Conservation (phyloP, 805 yeast genomes). For the Saccharomycopsis babjevae region DNA sequence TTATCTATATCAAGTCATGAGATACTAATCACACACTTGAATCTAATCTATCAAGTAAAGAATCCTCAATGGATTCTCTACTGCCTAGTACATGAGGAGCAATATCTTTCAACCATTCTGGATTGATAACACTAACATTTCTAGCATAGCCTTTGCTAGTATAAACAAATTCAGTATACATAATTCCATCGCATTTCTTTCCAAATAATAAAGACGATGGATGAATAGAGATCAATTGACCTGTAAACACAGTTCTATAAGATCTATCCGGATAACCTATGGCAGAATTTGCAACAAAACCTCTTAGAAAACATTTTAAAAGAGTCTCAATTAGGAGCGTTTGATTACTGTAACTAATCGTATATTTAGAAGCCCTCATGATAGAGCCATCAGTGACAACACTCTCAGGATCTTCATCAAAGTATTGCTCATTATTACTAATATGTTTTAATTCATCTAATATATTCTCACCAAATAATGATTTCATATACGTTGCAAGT, state of each 20-base stretch:
- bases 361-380: background rate
- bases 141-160: slow-evolving; percentile 92
- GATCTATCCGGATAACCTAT: slow-evolving; percentile 92
- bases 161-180: slow-evolving; percentile 91
- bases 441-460: background rate
- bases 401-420: slow-evolving; percentile 25
- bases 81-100: slow-evolving; percentile 55
- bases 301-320: slow-evolving; percentile 70
- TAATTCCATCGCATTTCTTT: slow-evolving; percentile 67
- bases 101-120: slow-evolving; percentile 77
- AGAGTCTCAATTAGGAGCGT: slow-evolving; percentile 46
- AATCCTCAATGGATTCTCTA: slow-evolving; percentile 1
- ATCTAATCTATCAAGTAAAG: background rate
- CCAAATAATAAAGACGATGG: slow-evolving; percentile 89
- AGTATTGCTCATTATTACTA: slow-evolving; percentile 11
- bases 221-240: slow-evolving; percentile 79
- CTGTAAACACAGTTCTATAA: slow-evolving; percentile 73
- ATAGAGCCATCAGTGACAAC: background rate
- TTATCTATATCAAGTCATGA: background rate
- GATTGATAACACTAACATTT: slow-evolving; percentile 69
- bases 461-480: slow-evolving; percentile 28
- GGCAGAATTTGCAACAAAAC: slow-evolving; percentile 83
- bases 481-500: slow-evolving; percentile 54
- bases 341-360: slow-evolving; percentile 11
- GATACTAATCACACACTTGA: background rate